Evolutionary conservation across 371 early-diverging fungal genomes (phyloP).

Genomic region (Nematocida minor): DNA sequence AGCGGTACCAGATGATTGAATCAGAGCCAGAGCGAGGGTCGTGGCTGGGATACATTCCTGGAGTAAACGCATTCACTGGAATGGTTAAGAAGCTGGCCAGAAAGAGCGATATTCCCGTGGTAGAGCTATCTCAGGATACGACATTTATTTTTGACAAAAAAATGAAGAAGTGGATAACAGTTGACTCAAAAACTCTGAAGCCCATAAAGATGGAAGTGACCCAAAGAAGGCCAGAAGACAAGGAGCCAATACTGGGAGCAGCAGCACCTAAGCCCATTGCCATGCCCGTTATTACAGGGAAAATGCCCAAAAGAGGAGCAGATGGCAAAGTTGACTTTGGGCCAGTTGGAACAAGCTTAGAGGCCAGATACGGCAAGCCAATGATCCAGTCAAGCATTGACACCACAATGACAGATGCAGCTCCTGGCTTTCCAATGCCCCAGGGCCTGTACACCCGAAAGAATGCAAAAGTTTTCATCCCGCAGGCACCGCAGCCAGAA

Average conservation of each 20-base stretch:
- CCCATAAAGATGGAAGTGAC: constrained; percentile 10
- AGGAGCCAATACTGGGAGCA: not conserved
- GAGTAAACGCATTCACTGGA: not conserved
- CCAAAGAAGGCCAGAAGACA: not conserved
- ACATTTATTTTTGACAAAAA: constrained; percentile 27
- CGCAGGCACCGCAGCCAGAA: not conserved
- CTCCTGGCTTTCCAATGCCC: not conserved
- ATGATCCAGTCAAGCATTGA: constrained; percentile 1
- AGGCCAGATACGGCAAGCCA: constrained; percentile 37
- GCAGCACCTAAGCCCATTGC: not conserved
- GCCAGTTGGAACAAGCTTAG: constrained; percentile 15
- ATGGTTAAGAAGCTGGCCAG: not conserved
- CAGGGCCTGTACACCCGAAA: not conserved
- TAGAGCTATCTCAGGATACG: constrained; percentile 19
- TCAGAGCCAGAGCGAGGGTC: not conserved
- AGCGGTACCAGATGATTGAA: constrained; percentile 5
- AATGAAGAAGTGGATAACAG: constrained; percentile 19
- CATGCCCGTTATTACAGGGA: constrained; percentile 6
- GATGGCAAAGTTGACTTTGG: constrained; percentile 23
- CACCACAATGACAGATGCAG: not conserved
- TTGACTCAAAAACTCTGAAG: constrained; percentile 13
- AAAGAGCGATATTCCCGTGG: constrained; percentile 7
- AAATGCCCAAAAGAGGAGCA: constrained; percentile 18
- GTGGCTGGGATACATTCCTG: constrained; percentile 27
- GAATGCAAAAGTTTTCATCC: constrained; percentile 32